These are phyloP conservation scores for Candida suzukii DNA, from an alignment of 805 yeast species.

Conservation along the genomic window DNA sequence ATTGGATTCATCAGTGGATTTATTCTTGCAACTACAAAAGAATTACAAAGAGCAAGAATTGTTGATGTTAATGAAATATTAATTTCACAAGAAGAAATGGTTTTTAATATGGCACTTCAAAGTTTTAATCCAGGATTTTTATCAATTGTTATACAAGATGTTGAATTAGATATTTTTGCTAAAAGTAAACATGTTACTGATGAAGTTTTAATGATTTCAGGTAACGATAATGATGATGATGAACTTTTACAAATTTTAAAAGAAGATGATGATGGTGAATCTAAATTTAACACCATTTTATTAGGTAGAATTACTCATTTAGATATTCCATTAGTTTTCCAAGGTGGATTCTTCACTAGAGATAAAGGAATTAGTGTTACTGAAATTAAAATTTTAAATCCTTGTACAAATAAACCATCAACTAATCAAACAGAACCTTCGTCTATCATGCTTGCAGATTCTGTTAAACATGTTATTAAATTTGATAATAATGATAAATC, in stretches of 20 bases:
- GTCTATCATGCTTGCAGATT: too few species aligned
- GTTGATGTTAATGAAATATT: slow-evolving; percentile 60
- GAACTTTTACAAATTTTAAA: too few species aligned
- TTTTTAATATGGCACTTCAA: slow-evolving; percentile 69
- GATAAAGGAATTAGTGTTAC: slow-evolving; percentile 54
- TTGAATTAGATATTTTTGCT: slow-evolving; percentile 82
- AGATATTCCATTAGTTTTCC: slow-evolving; percentile 68
- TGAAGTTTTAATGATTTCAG: neutral
- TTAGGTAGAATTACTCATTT: slow-evolving; percentile 62
- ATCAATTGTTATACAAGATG: slow-evolving; percentile 52
- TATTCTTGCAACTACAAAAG: slow-evolving; percentile 79
- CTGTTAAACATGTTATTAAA: too few species aligned
- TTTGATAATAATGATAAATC: too few species aligned
- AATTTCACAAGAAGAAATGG: slow-evolving; percentile 76
- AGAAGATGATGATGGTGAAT: neutral
- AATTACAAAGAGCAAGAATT: slow-evolving; percentile 60
- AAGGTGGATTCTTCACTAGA: slow-evolving; percentile 70
- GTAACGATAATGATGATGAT: neutral
- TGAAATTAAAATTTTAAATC: slow-evolving; percentile 64
- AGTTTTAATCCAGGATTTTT: slow-evolving; percentile 88
- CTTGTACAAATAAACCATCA: slow-evolving; percentile 41
- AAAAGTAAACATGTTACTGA: slow-evolving; percentile 43
- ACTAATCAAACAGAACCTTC: too few species aligned
- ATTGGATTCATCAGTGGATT: slow-evolving; percentile 81
- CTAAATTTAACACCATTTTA: slow-evolving; percentile 44